Base-by-base conservation (phyloP, 192 early-diverging fungal genomes). In the Coemansia sp. region DNA sequence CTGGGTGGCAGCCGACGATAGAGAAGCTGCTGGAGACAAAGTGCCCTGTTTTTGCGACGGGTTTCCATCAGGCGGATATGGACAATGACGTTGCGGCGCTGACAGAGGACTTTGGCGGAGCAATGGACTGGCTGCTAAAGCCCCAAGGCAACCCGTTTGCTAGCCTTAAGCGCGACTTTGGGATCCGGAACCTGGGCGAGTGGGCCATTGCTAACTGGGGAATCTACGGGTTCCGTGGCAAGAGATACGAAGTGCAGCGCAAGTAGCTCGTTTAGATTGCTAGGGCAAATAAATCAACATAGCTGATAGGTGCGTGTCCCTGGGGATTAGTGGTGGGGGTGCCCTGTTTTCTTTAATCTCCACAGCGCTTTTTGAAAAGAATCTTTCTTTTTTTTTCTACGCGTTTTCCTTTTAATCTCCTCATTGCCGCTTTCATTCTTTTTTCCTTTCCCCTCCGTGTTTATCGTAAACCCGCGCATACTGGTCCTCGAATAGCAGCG, bases 151-250 rank as follows among this genome's bases (percentile, higher is more conserved):
- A 93, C 46, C 77, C 71, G 26, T 91, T 91, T 63, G 80, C 83
- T 36, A 88, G 86, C 65, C 67, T 90, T 67, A 91, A 91, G 73
- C 85, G 85, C 48, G 90, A 93, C 61, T 79, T 91, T 73, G 87
- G 90, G 42, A 71, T 89, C 65, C 73, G 85, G 26, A 90, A 93
- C 69, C 73, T 93, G 63, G 73, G 88, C 56, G 86, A 91, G 60
- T 85, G 82, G 51, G 86, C 89, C 11, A 87, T 86, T 63, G 85
- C 89, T 53, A 93, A 93, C 73, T 90, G 89, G 88, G 90, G 89
- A 24, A 87, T 93, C 60, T 93, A 88, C 77, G 89, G 86, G 33
- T 86, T 93, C 69, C 86, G 91, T 59, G 91, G 90, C 46, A 90
- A 91, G 74, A 83, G 85, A 40, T 93, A 93, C 80, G 91, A 93